Percentiles rank a stretch among this genome's conserved stretches.
Evolutionary conservation across 306 rosid species (phyloP).

Genomic region (Trifolium pratense): DNA sequence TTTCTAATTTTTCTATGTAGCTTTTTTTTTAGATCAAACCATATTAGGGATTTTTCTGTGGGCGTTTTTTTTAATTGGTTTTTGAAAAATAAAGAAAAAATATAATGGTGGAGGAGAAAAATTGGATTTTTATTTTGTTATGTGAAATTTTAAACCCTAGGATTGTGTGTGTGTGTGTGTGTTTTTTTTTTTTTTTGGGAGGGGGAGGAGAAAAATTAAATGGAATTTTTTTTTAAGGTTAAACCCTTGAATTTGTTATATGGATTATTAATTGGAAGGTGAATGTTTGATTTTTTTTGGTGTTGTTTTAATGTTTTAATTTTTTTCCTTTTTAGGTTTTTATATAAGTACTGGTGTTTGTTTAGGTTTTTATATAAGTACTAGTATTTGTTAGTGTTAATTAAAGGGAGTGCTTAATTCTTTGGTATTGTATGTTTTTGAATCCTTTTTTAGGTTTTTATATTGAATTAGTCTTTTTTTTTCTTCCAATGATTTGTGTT

Average conservation of each 20-base stretch:
- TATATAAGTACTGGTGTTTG: neutral
- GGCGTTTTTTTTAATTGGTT: neutral
- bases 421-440: neutral
- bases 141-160: constrained; percentile 34
- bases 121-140: neutral
- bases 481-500: neutral
- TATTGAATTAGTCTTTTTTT: neutral
- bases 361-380: neutral
- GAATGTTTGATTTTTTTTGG: constrained; percentile 14
- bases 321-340: neutral
- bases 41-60: constrained; percentile 14
- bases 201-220: neutral
- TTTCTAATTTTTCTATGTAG: neutral
- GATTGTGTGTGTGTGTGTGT: neutral
- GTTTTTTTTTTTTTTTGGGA: neutral
- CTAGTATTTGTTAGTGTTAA: neutral
- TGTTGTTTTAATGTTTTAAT: neutral
- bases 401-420: constrained; percentile 7
- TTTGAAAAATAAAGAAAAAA: neutral
- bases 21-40: constrained; percentile 13
- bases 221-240: neutral
- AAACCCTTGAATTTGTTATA: constrained; percentile 6
- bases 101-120: neutral
- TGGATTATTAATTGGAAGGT: neutral
- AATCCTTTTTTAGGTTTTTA: neutral